phyloP scores from a whole-genome alignment of 768 basidiomycete genomes.

The Punctularia strigosozonata region DNA sequence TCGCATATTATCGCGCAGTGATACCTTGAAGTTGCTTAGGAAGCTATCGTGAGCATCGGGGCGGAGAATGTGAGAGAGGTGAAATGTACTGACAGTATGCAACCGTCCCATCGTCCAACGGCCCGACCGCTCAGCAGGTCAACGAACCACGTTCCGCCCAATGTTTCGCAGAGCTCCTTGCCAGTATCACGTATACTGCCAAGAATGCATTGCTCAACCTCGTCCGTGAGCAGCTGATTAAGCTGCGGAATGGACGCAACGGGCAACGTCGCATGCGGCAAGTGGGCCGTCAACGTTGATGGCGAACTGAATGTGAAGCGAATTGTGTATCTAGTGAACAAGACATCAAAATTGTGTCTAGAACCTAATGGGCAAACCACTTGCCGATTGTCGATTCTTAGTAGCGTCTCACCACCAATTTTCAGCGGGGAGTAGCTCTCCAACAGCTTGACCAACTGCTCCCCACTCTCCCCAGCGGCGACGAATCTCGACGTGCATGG shows the following conservation, averaged over 20 bases:
- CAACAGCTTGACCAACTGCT: slow-evolving; percentile 39
- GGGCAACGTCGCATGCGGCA: slow-evolving; percentile 65
- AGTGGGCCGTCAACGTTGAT: slow-evolving; percentile 64
- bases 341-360: not conserved
- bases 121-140: slow-evolving; percentile 51
- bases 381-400: slow-evolving; percentile 62
- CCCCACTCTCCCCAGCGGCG: slow-evolving; percentile 57
- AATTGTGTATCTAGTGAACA: slow-evolving; percentile 44
- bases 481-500: slow-evolving; percentile 44
- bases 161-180: slow-evolving; percentile 34
- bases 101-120: slow-evolving; percentile 74
- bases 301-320: slow-evolving; percentile 71
- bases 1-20: too few species aligned
- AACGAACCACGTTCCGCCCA: slow-evolving; percentile 63
- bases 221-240: slow-evolving; percentile 61
- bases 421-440: slow-evolving; percentile 26
- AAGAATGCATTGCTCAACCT: slow-evolving; percentile 63
- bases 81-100: slow-evolving; percentile 64
- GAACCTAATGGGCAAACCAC: slow-evolving; percentile 4
- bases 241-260: slow-evolving; percentile 72
- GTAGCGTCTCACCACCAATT: slow-evolving; percentile 60
- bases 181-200: slow-evolving; percentile 61
- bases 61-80: too few species aligned
- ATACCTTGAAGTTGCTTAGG: too few species aligned
- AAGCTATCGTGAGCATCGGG: too few species aligned